These are phyloP conservation scores for Suhomyces xylopsoci DNA, from an alignment of 805 yeast genomes.

Conservation along the genomic window DNA sequence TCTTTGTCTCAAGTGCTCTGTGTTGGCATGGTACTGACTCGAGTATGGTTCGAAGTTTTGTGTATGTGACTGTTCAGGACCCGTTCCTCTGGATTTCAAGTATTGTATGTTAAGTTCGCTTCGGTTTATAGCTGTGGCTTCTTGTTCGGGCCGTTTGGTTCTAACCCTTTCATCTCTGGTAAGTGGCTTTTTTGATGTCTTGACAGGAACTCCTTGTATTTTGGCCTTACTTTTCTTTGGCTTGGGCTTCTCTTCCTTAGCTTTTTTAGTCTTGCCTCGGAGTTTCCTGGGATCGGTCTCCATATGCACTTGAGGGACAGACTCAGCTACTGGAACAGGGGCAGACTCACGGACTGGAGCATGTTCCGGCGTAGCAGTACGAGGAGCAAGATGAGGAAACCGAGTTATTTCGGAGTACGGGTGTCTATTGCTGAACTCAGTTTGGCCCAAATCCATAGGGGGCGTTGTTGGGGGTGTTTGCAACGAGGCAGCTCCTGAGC, in stretches of 20 bases:
- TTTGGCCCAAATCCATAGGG: not conserved
- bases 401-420: not conserved
- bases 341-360: not conserved
- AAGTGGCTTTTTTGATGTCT: not conserved
- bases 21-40: not conserved
- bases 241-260: not conserved
- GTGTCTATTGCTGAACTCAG: not conserved
- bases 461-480: not conserved
- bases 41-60: not conserved
- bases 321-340: not conserved
- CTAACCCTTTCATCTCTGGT: not conserved
- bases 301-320: not conserved
- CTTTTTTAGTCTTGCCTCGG: not conserved
- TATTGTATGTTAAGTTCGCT: not conserved
- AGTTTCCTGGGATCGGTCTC: conserved; percentile 1
- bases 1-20: not conserved
- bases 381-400: not conserved
- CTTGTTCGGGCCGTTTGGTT: not conserved
- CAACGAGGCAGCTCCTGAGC: not conserved
- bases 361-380: not conserved
- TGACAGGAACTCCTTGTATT: not conserved
- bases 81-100: not conserved
- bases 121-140: not conserved
- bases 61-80: not conserved
- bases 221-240: not conserved